Conservation (phyloP, 2,329 filamentous ascomycete genomes). For the Akanthomyces uredinophilus region DNA sequence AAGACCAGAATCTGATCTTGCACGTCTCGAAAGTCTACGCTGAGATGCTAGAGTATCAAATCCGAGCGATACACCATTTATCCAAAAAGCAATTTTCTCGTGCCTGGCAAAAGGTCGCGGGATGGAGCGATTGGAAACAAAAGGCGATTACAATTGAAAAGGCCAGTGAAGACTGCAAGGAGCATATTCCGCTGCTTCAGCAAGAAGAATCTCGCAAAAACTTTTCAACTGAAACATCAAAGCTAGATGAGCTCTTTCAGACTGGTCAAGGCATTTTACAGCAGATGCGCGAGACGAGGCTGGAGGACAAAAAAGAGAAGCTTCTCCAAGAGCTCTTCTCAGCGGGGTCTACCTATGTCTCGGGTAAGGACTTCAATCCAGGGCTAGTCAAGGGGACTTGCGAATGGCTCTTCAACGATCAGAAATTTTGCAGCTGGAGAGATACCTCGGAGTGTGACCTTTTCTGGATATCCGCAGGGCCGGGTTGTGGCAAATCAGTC, state of each 20-base stretch:
- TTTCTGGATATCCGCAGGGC: slow-evolving; percentile 26
- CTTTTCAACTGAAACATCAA: not conserved
- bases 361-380: not conserved
- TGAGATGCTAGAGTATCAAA: slow-evolving; percentile 6
- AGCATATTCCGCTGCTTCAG: not conserved
- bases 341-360: not conserved
- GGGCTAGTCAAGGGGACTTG: not conserved
- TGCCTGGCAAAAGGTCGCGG: not conserved
- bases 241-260: not conserved
- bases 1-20: not conserved
- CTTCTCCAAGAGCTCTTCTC: not conserved
- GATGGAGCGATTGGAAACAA: not conserved
- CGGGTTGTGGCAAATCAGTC: slow-evolving; percentile 37
- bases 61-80: slow-evolving; percentile 3
- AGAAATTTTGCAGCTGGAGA: not conserved
- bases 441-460: not conserved
- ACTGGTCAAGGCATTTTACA: not conserved
- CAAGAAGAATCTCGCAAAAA: not conserved
- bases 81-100: not conserved
- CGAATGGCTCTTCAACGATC: not conserved
- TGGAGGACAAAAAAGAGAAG: not conserved
- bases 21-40: not conserved
- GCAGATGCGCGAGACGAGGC: too few species aligned
- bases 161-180: not conserved
- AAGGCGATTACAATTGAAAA: not conserved